phyloP scores from a whole-genome alignment of 2,329 filamentous ascomycete species.

The Tolypocladium tundrense region DNA sequence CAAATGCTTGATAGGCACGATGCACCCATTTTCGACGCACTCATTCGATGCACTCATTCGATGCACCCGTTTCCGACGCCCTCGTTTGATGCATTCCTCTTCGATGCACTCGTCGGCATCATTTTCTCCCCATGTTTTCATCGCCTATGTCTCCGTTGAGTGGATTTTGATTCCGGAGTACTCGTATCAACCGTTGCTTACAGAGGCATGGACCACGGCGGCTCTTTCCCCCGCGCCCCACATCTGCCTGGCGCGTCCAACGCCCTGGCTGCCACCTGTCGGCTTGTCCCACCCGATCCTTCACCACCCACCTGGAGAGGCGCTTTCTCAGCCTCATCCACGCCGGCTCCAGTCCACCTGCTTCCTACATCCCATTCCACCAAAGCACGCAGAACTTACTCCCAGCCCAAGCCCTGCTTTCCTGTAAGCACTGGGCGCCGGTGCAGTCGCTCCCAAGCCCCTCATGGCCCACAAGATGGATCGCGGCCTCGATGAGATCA shows the following conservation, averaged over 20 bases:
- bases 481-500: conserved; percentile 46
- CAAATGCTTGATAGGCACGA: no score
- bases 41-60: no score
- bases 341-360: background rate
- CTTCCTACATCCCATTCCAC: background rate
- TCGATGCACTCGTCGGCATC: no score
- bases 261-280: background rate
- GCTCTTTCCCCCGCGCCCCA: background rate
- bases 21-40: no score
- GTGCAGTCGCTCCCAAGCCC: background rate
- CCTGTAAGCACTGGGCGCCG: background rate
- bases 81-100: no score
- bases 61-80: no score
- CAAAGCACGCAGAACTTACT: background rate
- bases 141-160: no score
- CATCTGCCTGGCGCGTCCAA: background rate
- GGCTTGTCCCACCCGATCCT: background rate
- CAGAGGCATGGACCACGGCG: background rate
- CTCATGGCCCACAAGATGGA: conserved; percentile 36
- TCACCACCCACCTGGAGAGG: background rate
- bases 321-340: conserved; percentile 1
- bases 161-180: no score
- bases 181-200: no score
- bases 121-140: no score
- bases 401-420: background rate